Conservation (phyloP, 192 early-diverging fungal species). For the Mortierella claussenii region DNA sequence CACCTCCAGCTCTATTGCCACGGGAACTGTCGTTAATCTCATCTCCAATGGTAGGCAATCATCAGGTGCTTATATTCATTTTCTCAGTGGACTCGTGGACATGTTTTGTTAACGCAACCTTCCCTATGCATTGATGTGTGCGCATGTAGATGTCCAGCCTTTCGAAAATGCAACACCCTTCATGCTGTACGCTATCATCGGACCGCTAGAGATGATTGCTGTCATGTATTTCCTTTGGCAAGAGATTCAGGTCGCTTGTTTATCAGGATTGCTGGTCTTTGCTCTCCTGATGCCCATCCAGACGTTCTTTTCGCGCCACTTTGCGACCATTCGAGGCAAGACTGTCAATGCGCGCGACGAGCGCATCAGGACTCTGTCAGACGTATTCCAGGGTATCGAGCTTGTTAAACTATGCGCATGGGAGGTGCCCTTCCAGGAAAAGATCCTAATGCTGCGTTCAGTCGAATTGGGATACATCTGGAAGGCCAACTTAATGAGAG, state of each 20-base stretch:
- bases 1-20: constrained; percentile 50
- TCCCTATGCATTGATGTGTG: too few relatives aligned
- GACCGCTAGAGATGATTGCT: constrained; percentile 43
- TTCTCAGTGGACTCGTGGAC: not conserved
- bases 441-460: constrained; percentile 46
- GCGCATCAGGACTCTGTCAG: constrained; percentile 52
- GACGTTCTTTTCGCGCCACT: constrained; percentile 42
- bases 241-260: constrained; percentile 35
- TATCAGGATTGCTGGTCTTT: constrained; percentile 50
- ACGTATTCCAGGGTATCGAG: constrained; percentile 54
- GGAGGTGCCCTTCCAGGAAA: constrained; percentile 56
- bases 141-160: constrained; percentile 54
- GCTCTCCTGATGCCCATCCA: constrained; percentile 42
- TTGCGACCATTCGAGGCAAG: constrained; percentile 43
- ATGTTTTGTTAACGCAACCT: not conserved
- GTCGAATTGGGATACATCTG: constrained; percentile 46
- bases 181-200: constrained; percentile 51
- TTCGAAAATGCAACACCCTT: constrained; percentile 56
- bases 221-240: constrained; percentile 52
- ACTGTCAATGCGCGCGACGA: constrained; percentile 51
- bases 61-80: not conserved
- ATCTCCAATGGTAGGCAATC: constrained; percentile 53
- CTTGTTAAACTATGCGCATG: constrained; percentile 55
- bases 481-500: constrained; percentile 53
- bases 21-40: constrained; percentile 53